Evolutionary conservation across 78 protist species (phyloP).

Genomic region (Dictyostelium brefeldianum): DNA sequence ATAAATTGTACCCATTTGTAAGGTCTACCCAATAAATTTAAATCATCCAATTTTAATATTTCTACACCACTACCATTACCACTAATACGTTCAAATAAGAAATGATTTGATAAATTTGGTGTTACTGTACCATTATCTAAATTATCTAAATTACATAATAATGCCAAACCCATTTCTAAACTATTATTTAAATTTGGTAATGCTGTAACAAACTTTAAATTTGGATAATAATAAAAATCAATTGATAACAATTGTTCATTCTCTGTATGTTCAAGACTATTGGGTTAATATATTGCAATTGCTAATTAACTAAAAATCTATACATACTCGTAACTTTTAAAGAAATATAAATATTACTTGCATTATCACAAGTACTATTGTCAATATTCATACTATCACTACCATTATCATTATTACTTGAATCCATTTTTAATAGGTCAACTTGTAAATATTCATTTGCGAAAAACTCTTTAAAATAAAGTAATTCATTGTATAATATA

Average conservation of each 20-base stretch:
- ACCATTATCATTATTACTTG: neutral
- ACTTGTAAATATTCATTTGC: neutral
- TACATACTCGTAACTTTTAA: neutral
- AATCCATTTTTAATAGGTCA: neutral
- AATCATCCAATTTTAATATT: slow-evolving; percentile 5
- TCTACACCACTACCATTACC: neutral
- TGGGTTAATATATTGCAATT: too few species aligned
- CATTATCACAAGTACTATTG: neutral
- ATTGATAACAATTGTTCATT: neutral
- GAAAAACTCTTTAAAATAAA: slow-evolving; percentile 15
- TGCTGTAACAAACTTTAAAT: slow-evolving; percentile 55
- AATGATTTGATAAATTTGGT: slow-evolving; percentile 60
- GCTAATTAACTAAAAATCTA: neutral
- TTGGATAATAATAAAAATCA: slow-evolving; percentile 67
- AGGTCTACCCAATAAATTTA: slow-evolving; percentile 51
- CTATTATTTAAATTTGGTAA: slow-evolving; percentile 9
- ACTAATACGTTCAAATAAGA: slow-evolving; percentile 14
- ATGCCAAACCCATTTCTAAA: neutral
- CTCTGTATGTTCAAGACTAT: too few species aligned
- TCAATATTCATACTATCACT: neutral
- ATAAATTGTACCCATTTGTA: slow-evolving; percentile 73
- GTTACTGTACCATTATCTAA: slow-evolving; percentile 53
- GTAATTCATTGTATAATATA: slow-evolving; percentile 32
- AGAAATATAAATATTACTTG: neutral
- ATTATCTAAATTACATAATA: slow-evolving; percentile 31